Evolutionary conservation across 2,329 filamentous ascomycete genomes (phyloP).

Genomic region (Microsporum ferrugineum): DNA sequence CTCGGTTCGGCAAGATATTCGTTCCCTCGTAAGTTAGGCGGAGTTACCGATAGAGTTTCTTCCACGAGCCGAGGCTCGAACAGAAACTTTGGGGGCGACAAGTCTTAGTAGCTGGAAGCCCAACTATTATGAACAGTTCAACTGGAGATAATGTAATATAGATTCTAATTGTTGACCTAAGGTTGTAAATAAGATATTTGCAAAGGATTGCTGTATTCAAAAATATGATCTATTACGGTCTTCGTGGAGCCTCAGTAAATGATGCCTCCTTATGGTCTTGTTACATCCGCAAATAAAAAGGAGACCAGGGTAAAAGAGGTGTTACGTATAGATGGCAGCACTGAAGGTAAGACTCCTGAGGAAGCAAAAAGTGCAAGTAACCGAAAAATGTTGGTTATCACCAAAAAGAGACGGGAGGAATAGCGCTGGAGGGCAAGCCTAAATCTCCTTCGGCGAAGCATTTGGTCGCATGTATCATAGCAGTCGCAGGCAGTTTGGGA

Average conservation of each 20-base stretch:
- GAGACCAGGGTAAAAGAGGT: no score
- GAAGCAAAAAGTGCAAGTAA: neutral
- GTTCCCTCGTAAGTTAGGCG: neutral
- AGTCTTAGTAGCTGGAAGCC: neutral
- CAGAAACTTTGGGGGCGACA: neutral
- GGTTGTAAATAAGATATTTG: neutral
- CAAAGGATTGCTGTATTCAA: slow-evolving; percentile 44
- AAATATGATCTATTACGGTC: slow-evolving; percentile 49
- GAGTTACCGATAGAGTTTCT: neutral
- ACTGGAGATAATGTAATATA: no score
- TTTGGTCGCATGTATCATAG: neutral
- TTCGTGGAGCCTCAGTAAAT: slow-evolving; percentile 47
- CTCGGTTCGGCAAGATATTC: neutral
- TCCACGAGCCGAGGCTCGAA: neutral
- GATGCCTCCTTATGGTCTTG: slow-evolving; percentile 19
- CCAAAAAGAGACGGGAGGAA: neutral
- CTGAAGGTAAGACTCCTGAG: neutral
- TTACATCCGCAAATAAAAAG: no score
- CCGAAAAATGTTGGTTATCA: neutral
- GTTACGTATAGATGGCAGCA: neutral
- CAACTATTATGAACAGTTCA: no score
- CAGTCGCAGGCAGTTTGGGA: neutral
- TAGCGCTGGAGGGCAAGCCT: neutral
- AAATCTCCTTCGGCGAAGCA: neutral
- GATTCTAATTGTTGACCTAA: no score